Base-by-base conservation (phyloP, 495 filamentous ascomycete species). In the Cercophora sp. region DNA sequence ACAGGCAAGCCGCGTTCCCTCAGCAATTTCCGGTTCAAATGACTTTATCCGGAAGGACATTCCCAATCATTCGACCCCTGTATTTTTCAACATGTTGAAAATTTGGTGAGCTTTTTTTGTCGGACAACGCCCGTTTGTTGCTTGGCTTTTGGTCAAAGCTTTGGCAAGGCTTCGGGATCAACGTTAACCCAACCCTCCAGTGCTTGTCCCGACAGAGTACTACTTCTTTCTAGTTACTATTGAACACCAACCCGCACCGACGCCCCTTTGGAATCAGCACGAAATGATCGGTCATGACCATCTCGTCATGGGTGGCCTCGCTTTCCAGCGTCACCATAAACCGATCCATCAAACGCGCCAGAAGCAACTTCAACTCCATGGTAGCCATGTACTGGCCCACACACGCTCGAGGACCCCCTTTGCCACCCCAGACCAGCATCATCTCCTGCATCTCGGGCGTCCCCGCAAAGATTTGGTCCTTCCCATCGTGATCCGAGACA, bases 261-360 rank as follows among this genome's bases (percentile, higher is more conserved):
- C 18, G 4, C 18, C 54, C 54, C 41, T 52, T 51, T 2, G 54
- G 54, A 2, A 52, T 40, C 3, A 57, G 29, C 1, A 24, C 35
- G 23, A 52, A 57, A 41, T 57, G 54, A 32, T 51, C 54, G 40
- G 47, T 52, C 54, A 57, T 57, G 4, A 32, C 41, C 54, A 57
- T 57, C 13, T 57, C 54, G 1, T 48, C 20, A 23, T 57, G 48
- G 10, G 54, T 57, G 13, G 24, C 25, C 4, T 39, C 25, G 8
- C 47, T 42, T 2, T 16, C 40, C 1, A 57, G 40, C 39, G 26
- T 1, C 1, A 57, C 47, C 1, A 35, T 19, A 41, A 46, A 57
- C 2, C 25, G 43, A 11, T 24, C 36, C 10, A 55, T 19, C 11
- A 55, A 6, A 18, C 31, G 20, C 8, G 52, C 42, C 4, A 55